Conservation (phyloP, 2,329 filamentous ascomycete genomes). For the Colletotrichum acutatum region DNA sequence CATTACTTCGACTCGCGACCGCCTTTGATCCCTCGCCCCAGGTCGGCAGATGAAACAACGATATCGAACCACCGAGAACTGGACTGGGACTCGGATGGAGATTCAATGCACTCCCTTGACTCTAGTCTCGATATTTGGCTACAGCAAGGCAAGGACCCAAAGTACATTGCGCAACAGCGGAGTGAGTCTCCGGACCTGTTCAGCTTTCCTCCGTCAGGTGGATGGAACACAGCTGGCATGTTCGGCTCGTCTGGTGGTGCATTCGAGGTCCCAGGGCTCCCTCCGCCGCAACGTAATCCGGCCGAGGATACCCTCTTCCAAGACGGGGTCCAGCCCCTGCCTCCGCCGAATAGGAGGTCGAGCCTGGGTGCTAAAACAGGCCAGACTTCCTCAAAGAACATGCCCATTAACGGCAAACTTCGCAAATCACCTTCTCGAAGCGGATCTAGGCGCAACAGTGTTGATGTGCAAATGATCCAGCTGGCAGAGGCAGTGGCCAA, state of each 20-base stretch:
- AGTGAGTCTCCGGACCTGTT: slow-evolving; percentile 64
- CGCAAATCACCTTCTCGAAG: slow-evolving; percentile 41
- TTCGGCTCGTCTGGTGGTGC: slow-evolving; percentile 51
- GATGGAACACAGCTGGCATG: slow-evolving; percentile 61
- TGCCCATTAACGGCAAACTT: slow-evolving; percentile 36
- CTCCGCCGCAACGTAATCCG: slow-evolving; percentile 52
- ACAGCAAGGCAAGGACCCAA: slow-evolving; percentile 57
- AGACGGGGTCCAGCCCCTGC: slow-evolving; percentile 50
- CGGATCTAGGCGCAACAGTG: slow-evolving; percentile 43
- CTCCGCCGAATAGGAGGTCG: slow-evolving; percentile 63
- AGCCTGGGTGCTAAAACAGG: slow-evolving; percentile 62
- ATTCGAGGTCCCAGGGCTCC: slow-evolving; percentile 42
- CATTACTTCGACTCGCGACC: slow-evolving; percentile 44
- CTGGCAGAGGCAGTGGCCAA: slow-evolving; percentile 37
- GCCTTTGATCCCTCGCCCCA: slow-evolving; percentile 52
- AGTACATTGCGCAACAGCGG: slow-evolving; percentile 36
- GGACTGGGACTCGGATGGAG: slow-evolving; percentile 59
- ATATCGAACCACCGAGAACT: slow-evolving; percentile 51
- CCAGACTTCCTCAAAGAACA: slow-evolving; percentile 40
- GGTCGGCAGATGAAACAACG: slow-evolving; percentile 59
- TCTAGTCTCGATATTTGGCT: slow-evolving; percentile 70
- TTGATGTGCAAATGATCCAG: slow-evolving; percentile 43
- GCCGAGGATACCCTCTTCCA: slow-evolving; percentile 52
- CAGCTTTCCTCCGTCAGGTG: slow-evolving; percentile 56
- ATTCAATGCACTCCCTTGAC: slow-evolving; percentile 53